Conservation (phyloP, 306 rosid genomes). For the Begonia loranthoides region DNA sequence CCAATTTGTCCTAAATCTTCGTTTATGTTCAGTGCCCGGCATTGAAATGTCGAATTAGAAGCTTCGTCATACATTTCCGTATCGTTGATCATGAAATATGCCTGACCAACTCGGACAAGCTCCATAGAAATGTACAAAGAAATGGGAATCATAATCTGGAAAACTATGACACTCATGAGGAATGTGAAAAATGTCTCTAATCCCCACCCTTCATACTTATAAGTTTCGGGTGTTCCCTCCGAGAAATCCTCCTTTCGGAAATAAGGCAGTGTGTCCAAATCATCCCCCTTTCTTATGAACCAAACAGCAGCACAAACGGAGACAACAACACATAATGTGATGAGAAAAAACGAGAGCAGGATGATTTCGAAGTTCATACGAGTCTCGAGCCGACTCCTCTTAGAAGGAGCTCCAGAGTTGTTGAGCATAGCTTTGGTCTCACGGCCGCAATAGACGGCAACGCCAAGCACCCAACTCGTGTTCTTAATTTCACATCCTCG, state of each 20-base stretch:
- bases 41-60: constrained; percentile 68
- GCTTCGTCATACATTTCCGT: constrained; percentile 63
- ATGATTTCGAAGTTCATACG: constrained; percentile 86
- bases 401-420: constrained; percentile 91
- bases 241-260: constrained; percentile 51
- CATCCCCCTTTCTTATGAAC: constrained; percentile 39
- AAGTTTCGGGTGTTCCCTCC: constrained; percentile 12
- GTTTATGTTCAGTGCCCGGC: constrained; percentile 89
- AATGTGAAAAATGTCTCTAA: constrained; percentile 60
- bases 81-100: constrained; percentile 79
- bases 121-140: constrained; percentile 93
- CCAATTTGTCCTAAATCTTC: constrained; percentile 96
- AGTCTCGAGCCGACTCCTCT: constrained; percentile 86
- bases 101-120: constrained; percentile 92
- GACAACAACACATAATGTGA: constrained; percentile 49
- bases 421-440: constrained; percentile 96
- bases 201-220: constrained; percentile 65
- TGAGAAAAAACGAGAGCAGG: constrained; percentile 61
- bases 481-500: constrained; percentile 93
- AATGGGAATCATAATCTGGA: constrained; percentile 93
- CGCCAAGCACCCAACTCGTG: constrained; percentile 72
- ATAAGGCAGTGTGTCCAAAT: constrained; percentile 42
- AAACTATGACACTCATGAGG: constrained; percentile 89
- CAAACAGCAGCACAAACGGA: constrained; percentile 76
- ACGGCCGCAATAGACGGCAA: constrained; percentile 74